Conservation (phyloP, 768 basidiomycete genomes). For the Serendipita sp. region DNA sequence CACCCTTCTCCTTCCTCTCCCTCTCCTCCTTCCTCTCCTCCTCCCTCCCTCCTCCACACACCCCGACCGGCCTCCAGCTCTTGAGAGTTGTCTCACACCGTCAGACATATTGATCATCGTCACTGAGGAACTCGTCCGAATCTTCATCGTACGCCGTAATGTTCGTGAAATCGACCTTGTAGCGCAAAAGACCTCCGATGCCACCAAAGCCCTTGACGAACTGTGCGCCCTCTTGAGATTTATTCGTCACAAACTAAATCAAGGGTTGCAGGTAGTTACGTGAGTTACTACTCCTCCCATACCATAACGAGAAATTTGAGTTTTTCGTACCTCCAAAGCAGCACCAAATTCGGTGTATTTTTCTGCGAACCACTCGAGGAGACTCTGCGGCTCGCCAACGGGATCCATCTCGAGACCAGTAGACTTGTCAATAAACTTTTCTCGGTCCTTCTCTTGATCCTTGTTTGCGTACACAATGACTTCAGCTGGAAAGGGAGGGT, state of each 20-base stretch:
- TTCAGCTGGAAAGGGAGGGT: constrained; percentile 42
- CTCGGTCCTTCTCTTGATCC: constrained; percentile 82
- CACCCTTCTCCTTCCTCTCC: not conserved
- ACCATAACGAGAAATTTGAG: not conserved
- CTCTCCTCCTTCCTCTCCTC: not conserved
- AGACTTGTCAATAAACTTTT: constrained; percentile 89
- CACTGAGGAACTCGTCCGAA: constrained; percentile 71
- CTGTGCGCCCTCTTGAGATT: constrained; percentile 92
- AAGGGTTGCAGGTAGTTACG: not conserved
- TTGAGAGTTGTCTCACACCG: constrained; percentile 35
- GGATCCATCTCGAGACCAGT: constrained; percentile 96
- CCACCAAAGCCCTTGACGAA: constrained; percentile 99
- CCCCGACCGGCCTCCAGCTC: not conserved
- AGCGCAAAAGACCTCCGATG: constrained; percentile 85
- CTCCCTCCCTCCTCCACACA: not conserved
- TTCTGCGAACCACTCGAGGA: constrained; percentile 98
- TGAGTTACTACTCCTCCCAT: not conserved
- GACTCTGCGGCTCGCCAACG: constrained; percentile 55
- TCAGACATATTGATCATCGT: constrained; percentile 64
- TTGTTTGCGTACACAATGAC: constrained; percentile 60
- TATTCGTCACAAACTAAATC: constrained; percentile 71
- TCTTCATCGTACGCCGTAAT: constrained; percentile 59
- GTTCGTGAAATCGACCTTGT: constrained; percentile 93
- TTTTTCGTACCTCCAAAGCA: constrained; percentile 44
- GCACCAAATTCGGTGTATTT: constrained; percentile 98